Base-by-base conservation (phyloP, 768 basidiomycete genomes). In the Trametes meyenii region DNA sequence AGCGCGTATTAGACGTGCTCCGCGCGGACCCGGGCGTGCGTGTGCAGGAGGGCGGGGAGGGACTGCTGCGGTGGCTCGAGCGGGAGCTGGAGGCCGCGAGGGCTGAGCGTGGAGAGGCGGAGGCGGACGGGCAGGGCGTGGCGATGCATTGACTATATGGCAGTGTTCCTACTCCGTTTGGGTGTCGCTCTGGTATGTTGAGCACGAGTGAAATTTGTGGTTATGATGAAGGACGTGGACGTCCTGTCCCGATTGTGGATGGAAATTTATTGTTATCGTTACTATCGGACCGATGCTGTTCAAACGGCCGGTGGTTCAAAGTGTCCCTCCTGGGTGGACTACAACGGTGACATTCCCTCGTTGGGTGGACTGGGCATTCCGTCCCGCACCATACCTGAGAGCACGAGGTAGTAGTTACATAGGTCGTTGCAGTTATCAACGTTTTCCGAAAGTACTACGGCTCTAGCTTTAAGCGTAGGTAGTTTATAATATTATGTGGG, bases 71-170 rank as follows among this genome's bases (percentile, higher is more conserved):
- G 3, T 67, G 66, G 66, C 52, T 67, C n/a, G 66, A 64, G 87
- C 85, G 6, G 86, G 80, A n/a, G 89, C 87, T 35, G 85, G 83
- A 26, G 88, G 88, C 46, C 82, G 73, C 39, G 74, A 87, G 83
- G 40, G 76, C 78, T 74, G 90, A 89, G 38, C 84, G 75, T 42
- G 80, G 75, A 0, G 82, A 68, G 2, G 85, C 79, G 7, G 85
- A 84, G 4, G 87, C 82, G 13, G 79, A 55, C 3, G 85, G 83
- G n/a, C 84, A 81, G 5, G 81, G 81, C 11, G 73, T 76, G 12
- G 77, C 72, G 39, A 58, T 48, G 56, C 70, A 71, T 57, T 76
- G 75, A 52, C 77, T 78, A 68, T 80, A 82, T 69, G 80, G 62
- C 58, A 14, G 61, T 19, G 8, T 43, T 33, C 7, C 16, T 19